Evolutionary conservation across 805 yeast species (phyloP).

Genomic region (Torulaspora delbrueckii): DNA sequence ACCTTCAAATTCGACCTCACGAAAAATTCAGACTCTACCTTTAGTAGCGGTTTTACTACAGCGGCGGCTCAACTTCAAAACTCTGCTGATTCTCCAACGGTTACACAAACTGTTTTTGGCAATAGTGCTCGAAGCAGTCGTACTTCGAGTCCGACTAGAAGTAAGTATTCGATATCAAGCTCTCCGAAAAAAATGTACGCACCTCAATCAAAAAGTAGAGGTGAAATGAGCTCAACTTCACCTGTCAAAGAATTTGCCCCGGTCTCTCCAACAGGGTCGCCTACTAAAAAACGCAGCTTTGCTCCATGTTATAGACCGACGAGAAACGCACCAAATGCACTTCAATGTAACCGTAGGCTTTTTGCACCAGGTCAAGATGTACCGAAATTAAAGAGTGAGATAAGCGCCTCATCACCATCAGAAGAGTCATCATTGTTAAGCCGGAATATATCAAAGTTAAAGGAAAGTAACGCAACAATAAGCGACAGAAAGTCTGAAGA

Average conservation of each 20-base stretch:
- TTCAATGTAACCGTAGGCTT: conserved; percentile 5
- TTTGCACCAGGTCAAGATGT: conserved; percentile 8
- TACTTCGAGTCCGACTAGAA: conserved; percentile 6
- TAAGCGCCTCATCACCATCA: not conserved
- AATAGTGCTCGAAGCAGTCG: not conserved
- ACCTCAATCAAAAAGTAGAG: conserved; percentile 9
- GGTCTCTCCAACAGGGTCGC: conserved; percentile 12
- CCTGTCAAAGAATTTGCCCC: conserved; percentile 17
- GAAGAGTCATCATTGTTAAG: not conserved
- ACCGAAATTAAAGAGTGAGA: conserved; percentile 1
- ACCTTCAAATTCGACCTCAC: conserved; percentile 18
- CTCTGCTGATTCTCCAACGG: conserved; percentile 4
- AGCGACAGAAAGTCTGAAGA: too few species aligned
- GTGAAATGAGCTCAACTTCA: conserved; percentile 1
- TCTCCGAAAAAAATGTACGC: conserved; percentile 15
- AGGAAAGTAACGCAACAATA: not conserved
- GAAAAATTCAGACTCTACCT: conserved; percentile 13
- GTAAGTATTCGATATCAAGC: not conserved
- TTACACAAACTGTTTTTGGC: not conserved
- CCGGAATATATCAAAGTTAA: too few species aligned
- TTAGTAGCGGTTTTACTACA: conserved; percentile 24
- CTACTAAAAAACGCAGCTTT: conserved; percentile 8
- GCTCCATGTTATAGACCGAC: conserved; percentile 12
- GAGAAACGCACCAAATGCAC: conserved; percentile 11
- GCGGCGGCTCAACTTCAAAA: conserved; percentile 28